phyloP scores from a whole-genome alignment of 495 filamentous ascomycete genomes.

The Hypoxylon trugodes region DNA sequence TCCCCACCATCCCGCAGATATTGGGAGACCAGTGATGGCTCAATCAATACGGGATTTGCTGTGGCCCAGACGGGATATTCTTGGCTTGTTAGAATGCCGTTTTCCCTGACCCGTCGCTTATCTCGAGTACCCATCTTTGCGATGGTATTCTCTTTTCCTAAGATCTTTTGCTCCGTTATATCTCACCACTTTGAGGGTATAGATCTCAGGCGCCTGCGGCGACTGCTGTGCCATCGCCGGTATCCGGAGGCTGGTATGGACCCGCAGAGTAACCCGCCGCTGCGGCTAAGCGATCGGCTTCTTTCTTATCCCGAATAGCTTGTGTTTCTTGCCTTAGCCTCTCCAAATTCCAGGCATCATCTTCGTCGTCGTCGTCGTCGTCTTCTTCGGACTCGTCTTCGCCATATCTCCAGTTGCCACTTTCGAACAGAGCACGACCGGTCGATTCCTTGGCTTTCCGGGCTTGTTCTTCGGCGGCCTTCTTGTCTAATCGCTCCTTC shows the following conservation, averaged over 20 bases:
- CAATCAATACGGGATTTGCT: conserved; percentile 11
- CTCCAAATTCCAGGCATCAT: conserved; percentile 79
- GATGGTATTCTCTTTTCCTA: conserved; percentile 16
- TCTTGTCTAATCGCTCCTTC: conserved; percentile 91
- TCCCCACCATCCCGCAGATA: conserved; percentile 12
- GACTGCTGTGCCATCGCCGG: conserved; percentile 26
- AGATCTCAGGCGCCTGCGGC: conserved; percentile 26
- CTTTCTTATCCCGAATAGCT: conserved; percentile 67
- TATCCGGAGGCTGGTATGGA: conserved; percentile 24
- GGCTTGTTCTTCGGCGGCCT: conserved; percentile 89
- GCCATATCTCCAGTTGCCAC: conserved; percentile 85
- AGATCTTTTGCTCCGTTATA: conserved; percentile 2
- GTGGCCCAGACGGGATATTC: conserved; percentile 15
- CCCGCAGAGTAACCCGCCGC: conserved; percentile 23
- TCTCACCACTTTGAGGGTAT: not conserved
- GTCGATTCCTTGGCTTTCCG: conserved; percentile 92
- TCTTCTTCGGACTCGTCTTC: conserved; percentile 67
- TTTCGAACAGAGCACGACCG: conserved; percentile 92
- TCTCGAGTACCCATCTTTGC: conserved; percentile 10
- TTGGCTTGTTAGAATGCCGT: conserved; percentile 5
- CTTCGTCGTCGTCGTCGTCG: conserved; percentile 64
- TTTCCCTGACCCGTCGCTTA: conserved; percentile 40
- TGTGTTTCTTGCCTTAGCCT: conserved; percentile 77
- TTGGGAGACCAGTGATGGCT: conserved; percentile 18
- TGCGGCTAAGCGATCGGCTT: conserved; percentile 63